Percentiles rank a stretch among this genome's conserved stretches.
Evolutionary conservation across 2,329 filamentous ascomycete species (phyloP).

Genomic region (Neoascochyta sp.): DNA sequence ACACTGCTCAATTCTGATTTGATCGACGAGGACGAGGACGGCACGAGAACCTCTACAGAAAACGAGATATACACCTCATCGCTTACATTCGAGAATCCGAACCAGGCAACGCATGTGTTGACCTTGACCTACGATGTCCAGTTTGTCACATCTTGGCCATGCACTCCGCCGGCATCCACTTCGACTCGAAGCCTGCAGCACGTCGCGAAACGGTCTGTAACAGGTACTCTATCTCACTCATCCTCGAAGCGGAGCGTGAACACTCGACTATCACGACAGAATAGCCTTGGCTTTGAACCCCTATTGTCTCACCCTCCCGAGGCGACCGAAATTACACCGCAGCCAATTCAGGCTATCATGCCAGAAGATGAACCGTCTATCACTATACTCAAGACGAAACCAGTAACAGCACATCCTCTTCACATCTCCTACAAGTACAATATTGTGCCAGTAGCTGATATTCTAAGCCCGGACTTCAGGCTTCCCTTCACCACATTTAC

Average conservation of each 20-base stretch:
- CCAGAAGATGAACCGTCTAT: constrained; percentile 12
- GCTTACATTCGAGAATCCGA: constrained; percentile 33
- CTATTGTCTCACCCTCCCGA: constrained; percentile 34
- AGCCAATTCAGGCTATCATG: constrained; percentile 20
- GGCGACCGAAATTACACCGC: constrained; percentile 24
- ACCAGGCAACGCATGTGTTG: constrained; percentile 16
- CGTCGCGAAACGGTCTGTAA: constrained; percentile 21
- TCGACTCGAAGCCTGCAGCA: constrained; percentile 18
- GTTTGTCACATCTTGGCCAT: constrained; percentile 55
- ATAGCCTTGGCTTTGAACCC: constrained; percentile 35
- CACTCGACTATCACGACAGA: constrained; percentile 23
- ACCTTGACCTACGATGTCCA: constrained; percentile 50
- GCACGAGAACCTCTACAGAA: constrained; percentile 12
- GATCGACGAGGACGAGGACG: constrained; percentile 18
- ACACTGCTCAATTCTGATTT: constrained; percentile 19
- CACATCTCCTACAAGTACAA: constrained; percentile 39
- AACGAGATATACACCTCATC: constrained; percentile 26
- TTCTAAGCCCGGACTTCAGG: constrained; percentile 26
- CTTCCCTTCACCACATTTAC: constrained; percentile 22
- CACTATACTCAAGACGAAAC: constrained; percentile 2
- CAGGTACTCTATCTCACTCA: constrained; percentile 25
- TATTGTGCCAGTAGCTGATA: constrained; percentile 32
- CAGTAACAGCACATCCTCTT: constrained; percentile 38
- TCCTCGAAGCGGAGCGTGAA: constrained; percentile 32
- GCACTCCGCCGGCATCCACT: constrained; percentile 42